These are phyloP conservation scores for Vitis vinifera DNA, from an alignment of 164 flowering plant genomes.

Conservation along the genomic window DNA sequence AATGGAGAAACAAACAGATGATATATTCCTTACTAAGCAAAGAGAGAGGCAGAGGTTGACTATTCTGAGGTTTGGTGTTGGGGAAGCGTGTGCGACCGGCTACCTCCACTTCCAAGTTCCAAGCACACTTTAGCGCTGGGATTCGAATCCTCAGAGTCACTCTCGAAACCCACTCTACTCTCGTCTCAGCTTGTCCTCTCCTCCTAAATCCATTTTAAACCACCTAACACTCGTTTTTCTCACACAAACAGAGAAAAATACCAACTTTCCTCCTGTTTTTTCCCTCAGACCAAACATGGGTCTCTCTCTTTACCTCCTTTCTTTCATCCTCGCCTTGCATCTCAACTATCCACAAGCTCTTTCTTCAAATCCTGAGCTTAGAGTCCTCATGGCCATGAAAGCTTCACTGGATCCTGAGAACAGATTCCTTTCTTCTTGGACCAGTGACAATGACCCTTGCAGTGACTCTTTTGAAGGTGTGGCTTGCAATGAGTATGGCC, in stretches of 20 bases:
- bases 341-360: conserved; percentile 5
- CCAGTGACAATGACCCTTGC: conserved; percentile 49
- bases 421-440: conserved; percentile 71
- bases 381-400: conserved; percentile 63
- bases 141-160: neutral
- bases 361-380: conserved; percentile 43
- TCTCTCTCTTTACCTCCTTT: conserved; percentile 5
- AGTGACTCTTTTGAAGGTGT: conserved; percentile 72
- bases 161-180: neutral
- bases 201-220: neutral
- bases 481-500: conserved; percentile 71
- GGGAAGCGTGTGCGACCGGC: neutral
- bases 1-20: too few species aligned
- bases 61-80: neutral
- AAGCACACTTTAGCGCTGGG: neutral
- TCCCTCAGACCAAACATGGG: conserved; percentile 19
- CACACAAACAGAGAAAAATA: neutral
- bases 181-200: neutral
- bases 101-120: neutral
- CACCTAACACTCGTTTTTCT: conserved; percentile 5
- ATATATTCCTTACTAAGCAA: neutral
- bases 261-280: conserved; percentile 1
- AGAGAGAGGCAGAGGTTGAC: neutral
- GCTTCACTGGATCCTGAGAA: conserved; percentile 65
- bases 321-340: conserved; percentile 11